Evolutionary conservation across 2,329 filamentous ascomycete species (phyloP), one percentile per base, ranked within the genome.

Genomic region (Curvularia lunata): DNA sequence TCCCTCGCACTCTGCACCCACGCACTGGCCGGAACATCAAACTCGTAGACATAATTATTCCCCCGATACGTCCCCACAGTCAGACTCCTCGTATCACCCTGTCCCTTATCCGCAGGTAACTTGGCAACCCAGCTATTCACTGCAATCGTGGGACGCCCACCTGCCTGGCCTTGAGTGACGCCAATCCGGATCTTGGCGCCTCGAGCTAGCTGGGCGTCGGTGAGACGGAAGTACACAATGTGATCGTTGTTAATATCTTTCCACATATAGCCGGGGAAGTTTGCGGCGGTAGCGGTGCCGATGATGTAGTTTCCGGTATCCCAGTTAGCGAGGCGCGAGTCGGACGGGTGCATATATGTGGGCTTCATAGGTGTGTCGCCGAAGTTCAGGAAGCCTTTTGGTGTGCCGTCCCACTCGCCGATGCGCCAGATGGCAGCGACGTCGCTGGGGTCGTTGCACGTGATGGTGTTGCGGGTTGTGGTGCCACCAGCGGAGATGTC

Each of bases 401-500:
- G 63, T 70, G 85, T 82, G 42, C 86, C 86, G 64, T 89, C 86
- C 76, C 84, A 87, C 30, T 85, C 80, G 18, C 87, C 87, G 43
- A 89, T 87, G 66, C 84, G 84, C 78, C 84, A 89, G 43, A 89
- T 77, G 16, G 61, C 64, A 3, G 64, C n/a, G 0, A 82, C 83
- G 1, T 77, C 83, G 38, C 80, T 79, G 5, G 82, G 79, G 12
- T 78, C 74, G 7, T 79, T 79, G 21, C 67, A 77, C 43, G 80
- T 81, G 12, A 82, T 80, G 38, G 86, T 85, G 64, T 82, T 79
- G 52, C 78, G 77, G 5, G 76, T 79, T 0, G 76, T 77, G 1
- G 79, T 81, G 30, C 71, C 71, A 6, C 84, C 84, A 2, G 81
- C 81, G 5, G 76, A 77, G 42, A 86, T 81, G 0, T 62, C 59